These are phyloP conservation scores for Tephrocybe sp. DNA, from an alignment of 768 basidiomycete genomes.

Conservation along the genomic window DNA sequence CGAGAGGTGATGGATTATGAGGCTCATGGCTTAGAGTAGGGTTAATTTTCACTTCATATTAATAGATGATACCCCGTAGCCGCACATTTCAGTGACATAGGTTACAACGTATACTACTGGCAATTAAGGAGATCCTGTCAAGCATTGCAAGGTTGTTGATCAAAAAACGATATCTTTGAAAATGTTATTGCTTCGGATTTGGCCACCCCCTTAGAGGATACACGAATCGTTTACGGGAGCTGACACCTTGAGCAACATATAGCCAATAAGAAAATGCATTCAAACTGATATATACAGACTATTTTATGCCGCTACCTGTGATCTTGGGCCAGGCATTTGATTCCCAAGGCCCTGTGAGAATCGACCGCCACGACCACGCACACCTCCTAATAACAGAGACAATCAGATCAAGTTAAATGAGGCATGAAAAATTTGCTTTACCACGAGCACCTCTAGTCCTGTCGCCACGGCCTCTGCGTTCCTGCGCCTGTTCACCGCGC, in stretches of 20 bases:
- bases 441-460: slow-evolving; percentile 62
- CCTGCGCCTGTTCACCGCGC: slow-evolving; percentile 75
- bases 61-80: slow-evolving; percentile 10
- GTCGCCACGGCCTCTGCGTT: slow-evolving; percentile 74
- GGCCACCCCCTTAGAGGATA: no score
- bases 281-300: background rate
- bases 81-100: background rate
- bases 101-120: background rate
- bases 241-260: background rate
- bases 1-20: background rate
- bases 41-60: slow-evolving; percentile 1
- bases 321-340: slow-evolving; percentile 56
- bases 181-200: no score
- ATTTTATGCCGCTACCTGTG: slow-evolving; percentile 19
- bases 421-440: slow-evolving; percentile 30
- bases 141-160: no score
- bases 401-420: background rate
- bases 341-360: slow-evolving; percentile 83
- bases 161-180: no score
- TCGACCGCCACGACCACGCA: slow-evolving; percentile 72
- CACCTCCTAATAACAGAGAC: slow-evolving; percentile 44
- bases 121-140: no score
- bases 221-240: no score
- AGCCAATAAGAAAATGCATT: background rate
- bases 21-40: background rate